A percentile compares a stretch with the other conserved stretches of the same genome.
phyloP scores from a whole-genome alignment of 2,329 filamentous ascomycete genomes.

The Corynespora cassiicola region DNA sequence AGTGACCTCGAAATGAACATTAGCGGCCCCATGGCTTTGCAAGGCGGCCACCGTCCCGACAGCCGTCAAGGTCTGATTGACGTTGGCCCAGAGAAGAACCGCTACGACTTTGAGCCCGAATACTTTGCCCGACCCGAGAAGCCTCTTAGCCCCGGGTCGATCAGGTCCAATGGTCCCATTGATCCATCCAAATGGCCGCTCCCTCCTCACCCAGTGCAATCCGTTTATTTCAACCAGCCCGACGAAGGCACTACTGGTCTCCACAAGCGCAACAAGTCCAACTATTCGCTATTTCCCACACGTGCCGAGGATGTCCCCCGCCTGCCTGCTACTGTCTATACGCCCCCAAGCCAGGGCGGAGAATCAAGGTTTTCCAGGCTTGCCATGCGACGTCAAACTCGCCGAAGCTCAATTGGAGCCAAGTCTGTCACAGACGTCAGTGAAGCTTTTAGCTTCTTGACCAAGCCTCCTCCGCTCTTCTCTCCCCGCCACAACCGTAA shows the following conservation, averaged over 20 bases:
- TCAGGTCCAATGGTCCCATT: constrained; percentile 30
- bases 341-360: constrained; percentile 25
- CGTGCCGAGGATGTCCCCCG: constrained; percentile 46
- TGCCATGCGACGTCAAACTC: constrained; percentile 37
- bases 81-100: constrained; percentile 46
- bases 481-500: constrained; percentile 56
- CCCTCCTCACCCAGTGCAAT: constrained; percentile 35
- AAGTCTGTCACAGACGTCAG: constrained; percentile 45
- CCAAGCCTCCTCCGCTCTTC: constrained; percentile 47
- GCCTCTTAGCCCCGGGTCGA: constrained; percentile 37
- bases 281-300: constrained; percentile 48
- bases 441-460: constrained; percentile 44
- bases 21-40: constrained; percentile 43
- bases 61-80: constrained; percentile 44
- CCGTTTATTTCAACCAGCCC: constrained; percentile 21
- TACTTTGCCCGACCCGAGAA: constrained; percentile 41
- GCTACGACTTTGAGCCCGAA: constrained; percentile 38
- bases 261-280: constrained; percentile 35
- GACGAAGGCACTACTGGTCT: constrained; percentile 20
- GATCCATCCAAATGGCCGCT: constrained; percentile 46
- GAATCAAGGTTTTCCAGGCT: constrained; percentile 33
- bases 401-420: constrained; percentile 31
- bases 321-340: constrained; percentile 47
- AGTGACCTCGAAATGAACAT: constrained; percentile 51
- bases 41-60: constrained; percentile 39